Base-by-base conservation (phyloP, 2,329 filamentous ascomycete species). In the Trichophyton simii region DNA sequence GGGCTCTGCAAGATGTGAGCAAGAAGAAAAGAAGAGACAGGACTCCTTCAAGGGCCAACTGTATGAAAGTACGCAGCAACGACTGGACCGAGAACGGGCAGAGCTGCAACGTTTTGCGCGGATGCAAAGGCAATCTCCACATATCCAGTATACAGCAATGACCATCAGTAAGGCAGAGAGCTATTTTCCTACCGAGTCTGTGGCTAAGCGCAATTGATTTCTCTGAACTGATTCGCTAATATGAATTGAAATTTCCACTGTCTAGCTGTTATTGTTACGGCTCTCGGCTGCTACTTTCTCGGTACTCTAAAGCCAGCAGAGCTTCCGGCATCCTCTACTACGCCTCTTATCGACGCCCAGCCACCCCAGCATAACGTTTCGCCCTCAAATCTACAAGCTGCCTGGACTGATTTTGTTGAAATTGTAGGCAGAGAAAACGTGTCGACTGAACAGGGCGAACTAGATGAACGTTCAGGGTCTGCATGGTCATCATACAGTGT, bases 341-440 rank as follows among this genome's bases (percentile, higher is more conserved):
- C 77, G 0, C 75, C 81, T n/a, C 76, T 86, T 36, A 69, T 72
- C 9, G 72, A 75, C 55, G 70, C 78, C 57, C 72, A 72, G 9
- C 71, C 78, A 9, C 80, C 80, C 5, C 71, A 78, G 64, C 83
- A 85, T 66, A 79, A 86, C 67, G 78, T 79, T 42, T 78, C 81
- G 9, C 74, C 76, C 18, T 76, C 79, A 18, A 85, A 81, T 61
- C 75, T 86, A 61, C 82, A 87, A 69, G 83, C 84, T 8, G 84
- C 83, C 28, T 87, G 83, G 83, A 75, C 78, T 2, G 83, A 86
- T 65, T 82, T 86, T 69, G 78, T 81, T 61, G 76, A 79, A 50
- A 82, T 87, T 36, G 75, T 87, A 8, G 84, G 84, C 50, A 79
- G 80, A 67, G 82, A 84, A 57, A 82, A 86, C 71, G 78, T 86